Evolutionary conservation across 352 stramenopile genomes (phyloP).

Genomic region (Phytophthora pinifolia): DNA sequence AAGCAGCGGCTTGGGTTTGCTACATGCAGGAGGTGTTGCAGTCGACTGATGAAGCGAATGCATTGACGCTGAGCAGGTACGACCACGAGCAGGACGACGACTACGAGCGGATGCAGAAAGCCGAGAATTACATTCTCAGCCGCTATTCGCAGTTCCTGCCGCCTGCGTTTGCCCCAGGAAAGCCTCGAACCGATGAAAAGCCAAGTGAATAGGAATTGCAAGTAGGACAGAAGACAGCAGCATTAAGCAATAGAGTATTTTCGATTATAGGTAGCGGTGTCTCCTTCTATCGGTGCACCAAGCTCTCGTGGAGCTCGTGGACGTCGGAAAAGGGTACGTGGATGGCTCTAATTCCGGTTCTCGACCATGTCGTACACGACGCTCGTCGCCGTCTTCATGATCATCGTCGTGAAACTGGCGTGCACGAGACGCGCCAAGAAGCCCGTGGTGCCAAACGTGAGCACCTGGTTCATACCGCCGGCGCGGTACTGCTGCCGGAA

Average conservation of each 20-base stretch:
- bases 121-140: conserved; percentile 66
- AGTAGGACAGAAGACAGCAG: too few species aligned
- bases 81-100: conserved; percentile 79
- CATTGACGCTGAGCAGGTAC: conserved; percentile 43
- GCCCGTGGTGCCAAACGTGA: conserved; percentile 80
- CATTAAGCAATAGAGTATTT: conserved; percentile 13
- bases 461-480: conserved; percentile 77
- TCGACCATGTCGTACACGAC: conserved; percentile 85
- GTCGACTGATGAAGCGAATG: conserved; percentile 9
- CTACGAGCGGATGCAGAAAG: conserved; percentile 75
- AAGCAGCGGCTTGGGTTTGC: background rate
- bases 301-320: too few species aligned
- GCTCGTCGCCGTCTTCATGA: conserved; percentile 88
- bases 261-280: conserved; percentile 10
- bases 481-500: conserved; percentile 77
- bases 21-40: too few species aligned
- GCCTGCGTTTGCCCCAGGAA: conserved; percentile 13
- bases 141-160: conserved; percentile 56
- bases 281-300: conserved; percentile 25
- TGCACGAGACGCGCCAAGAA: conserved; percentile 75
- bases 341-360: conserved; percentile 28
- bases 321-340: conserved; percentile 10
- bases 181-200: conserved; percentile 6
- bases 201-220: conserved; percentile 9
- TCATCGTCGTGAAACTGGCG: conserved; percentile 90